phyloP scores from a whole-genome alignment of 2,329 filamentous ascomycete genomes.

The Arachnomyces sp. region DNA sequence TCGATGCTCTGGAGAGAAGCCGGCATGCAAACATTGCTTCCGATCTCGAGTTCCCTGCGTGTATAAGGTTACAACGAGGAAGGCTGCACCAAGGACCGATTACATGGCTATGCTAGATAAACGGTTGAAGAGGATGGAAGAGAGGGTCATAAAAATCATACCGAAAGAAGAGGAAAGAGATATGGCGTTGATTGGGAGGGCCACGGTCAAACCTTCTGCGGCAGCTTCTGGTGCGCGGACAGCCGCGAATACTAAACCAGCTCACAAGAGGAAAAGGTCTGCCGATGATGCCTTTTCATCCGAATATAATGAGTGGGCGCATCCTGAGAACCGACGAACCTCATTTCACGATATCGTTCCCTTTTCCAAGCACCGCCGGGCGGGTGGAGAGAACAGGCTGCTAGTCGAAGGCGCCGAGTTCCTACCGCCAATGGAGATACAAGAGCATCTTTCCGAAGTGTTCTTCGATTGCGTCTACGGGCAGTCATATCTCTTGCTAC shows the following conservation, averaged over 20 bases:
- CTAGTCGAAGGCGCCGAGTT: constrained; percentile 74
- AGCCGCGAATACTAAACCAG: constrained; percentile 9
- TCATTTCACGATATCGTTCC: constrained; percentile 40
- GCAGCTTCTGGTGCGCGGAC: constrained; percentile 43
- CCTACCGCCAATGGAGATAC: constrained; percentile 75
- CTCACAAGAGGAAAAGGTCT: constrained; percentile 61
- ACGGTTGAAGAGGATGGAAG: constrained; percentile 91
- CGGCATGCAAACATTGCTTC: constrained; percentile 91
- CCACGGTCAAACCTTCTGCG: constrained; percentile 72
- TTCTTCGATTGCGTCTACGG: constrained; percentile 96
- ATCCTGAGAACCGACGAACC: constrained; percentile 40
- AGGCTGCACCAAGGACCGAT: constrained; percentile 87
- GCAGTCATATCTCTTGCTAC: constrained; percentile 85
- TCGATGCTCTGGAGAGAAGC: constrained; percentile 93
- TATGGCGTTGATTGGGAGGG: constrained; percentile 61
- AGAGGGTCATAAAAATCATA: constrained; percentile 90
- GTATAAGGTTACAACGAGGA: constrained; percentile 92
- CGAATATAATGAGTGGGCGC: constrained; percentile 75
- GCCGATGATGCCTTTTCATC: constrained; percentile 81
- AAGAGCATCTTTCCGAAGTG: constrained; percentile 86
- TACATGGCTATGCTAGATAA: constrained; percentile 99
- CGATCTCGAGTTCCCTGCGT: constrained; percentile 90
- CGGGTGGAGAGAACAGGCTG: constrained; percentile 66
- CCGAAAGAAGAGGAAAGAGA: constrained; percentile 74
- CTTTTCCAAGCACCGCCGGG: constrained; percentile 49